phyloP scores from a whole-genome alignment of 805 yeast genomes.

The Candida montana region DNA sequence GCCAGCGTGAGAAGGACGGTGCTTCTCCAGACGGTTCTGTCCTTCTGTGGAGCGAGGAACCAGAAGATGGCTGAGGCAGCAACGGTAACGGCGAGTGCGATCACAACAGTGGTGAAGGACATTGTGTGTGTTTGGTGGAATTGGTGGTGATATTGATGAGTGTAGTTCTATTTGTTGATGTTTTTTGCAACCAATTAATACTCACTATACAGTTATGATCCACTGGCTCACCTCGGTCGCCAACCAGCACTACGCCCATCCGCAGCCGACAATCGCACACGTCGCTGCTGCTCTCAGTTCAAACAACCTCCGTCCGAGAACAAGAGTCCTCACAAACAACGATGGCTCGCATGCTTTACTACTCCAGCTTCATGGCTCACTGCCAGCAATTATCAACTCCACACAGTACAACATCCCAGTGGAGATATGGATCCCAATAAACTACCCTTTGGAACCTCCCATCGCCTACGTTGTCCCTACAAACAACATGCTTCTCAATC shows the following conservation, averaged over 20 bases:
- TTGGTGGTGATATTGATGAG: not conserved
- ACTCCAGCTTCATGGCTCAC: slow-evolving; percentile 57
- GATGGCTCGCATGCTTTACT: slow-evolving; percentile 56
- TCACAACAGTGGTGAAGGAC: slow-evolving; percentile 47
- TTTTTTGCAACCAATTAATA: too few species aligned
- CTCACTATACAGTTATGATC: too few species aligned
- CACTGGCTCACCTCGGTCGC: slow-evolving; percentile 1
- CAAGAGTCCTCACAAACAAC: slow-evolving; percentile 55
- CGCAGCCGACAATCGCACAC: slow-evolving; percentile 60
- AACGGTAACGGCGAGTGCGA: slow-evolving; percentile 54
- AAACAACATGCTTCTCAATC: slow-evolving; percentile 40
- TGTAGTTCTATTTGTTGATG: too few species aligned
- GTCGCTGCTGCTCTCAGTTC: slow-evolving; percentile 45
- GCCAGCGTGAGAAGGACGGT: slow-evolving; percentile 62
- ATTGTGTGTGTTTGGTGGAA: not conserved
- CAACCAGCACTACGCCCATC: slow-evolving; percentile 46
- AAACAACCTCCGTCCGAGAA: slow-evolving; percentile 60
- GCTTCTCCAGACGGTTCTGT: slow-evolving; percentile 74
- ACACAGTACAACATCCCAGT: slow-evolving; percentile 45
- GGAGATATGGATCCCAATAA: slow-evolving; percentile 71
- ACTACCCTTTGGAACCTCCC: slow-evolving; percentile 68
- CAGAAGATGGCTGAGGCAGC: slow-evolving; percentile 65
- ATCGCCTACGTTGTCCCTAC: slow-evolving; percentile 56
- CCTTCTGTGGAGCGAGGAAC: slow-evolving; percentile 80
- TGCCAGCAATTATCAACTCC: slow-evolving; percentile 31